phyloP scores from a whole-genome alignment of 2,329 filamentous ascomycete species.

The Paecilomyces variotii region DNA sequence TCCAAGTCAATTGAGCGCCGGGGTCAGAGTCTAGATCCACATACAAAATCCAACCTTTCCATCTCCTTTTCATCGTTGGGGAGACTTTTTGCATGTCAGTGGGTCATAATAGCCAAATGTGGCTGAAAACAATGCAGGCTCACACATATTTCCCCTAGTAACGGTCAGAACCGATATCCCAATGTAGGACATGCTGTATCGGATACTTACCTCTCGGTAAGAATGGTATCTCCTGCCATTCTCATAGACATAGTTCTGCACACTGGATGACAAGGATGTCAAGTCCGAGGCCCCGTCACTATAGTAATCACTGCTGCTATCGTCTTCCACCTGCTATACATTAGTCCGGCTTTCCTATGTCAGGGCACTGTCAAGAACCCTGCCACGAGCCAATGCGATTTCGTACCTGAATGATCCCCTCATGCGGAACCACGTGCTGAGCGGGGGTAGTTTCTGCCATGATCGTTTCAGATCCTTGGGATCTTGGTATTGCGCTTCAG shows the following conservation, averaged over 20 bases:
- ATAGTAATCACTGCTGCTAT: neutral
- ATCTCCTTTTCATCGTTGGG: neutral
- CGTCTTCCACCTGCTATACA: neutral
- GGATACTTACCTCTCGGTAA: neutral
- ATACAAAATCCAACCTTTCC: neutral
- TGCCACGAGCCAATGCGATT: neutral
- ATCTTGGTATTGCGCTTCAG: neutral
- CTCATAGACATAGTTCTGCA: constrained; percentile 1
- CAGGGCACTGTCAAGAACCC: neutral
- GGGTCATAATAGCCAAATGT: neutral
- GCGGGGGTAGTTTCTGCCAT: neutral
- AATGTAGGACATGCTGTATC: neutral
- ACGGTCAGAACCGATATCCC: neutral
- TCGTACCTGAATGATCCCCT: neutral
- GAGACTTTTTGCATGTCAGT: neutral
- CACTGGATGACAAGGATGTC: neutral
- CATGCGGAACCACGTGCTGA: neutral
- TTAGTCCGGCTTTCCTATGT: neutral
- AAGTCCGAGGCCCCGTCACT: neutral
- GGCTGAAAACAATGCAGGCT: neutral
- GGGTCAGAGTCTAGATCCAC: neutral
- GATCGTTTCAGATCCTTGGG: neutral
- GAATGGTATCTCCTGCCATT: constrained; percentile 2
- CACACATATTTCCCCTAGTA: neutral
- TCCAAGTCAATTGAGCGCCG: neutral